Evolutionary conservation across 768 basidiomycete species (phyloP).

Genomic region (Pisolithus tinctorius): DNA sequence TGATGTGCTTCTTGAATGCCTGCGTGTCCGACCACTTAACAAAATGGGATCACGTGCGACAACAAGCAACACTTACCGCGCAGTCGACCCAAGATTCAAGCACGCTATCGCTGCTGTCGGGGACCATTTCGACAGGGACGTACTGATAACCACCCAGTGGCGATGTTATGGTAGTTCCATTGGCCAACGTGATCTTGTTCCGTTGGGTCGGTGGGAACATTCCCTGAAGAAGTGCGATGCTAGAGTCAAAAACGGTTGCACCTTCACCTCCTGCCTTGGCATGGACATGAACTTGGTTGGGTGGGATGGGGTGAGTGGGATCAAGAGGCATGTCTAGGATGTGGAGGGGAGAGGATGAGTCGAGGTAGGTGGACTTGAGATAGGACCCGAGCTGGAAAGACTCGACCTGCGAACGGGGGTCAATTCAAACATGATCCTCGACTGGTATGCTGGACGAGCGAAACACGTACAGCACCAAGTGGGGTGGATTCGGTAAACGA

Average conservation of each 20-base stretch:
- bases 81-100: conserved; percentile 73
- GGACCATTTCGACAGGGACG: conserved; percentile 60
- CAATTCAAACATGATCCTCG: no score
- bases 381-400: conserved; percentile 56
- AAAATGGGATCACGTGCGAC: conserved; percentile 35
- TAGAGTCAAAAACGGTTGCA: conserved; percentile 74
- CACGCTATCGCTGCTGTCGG: conserved; percentile 54
- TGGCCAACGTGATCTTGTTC: conserved; percentile 69
- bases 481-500: conserved; percentile 66
- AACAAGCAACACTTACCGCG: conserved; percentile 31
- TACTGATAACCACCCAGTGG: conserved; percentile 88
- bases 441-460: neutral
- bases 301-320: conserved; percentile 49
- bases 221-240: conserved; percentile 77
- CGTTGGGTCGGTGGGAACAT: conserved; percentile 70
- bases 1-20: conserved; percentile 63
- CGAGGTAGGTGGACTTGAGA: conserved; percentile 62
- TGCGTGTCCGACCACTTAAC: conserved; percentile 17
- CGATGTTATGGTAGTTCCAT: conserved; percentile 62
- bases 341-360: conserved; percentile 56
- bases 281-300: conserved; percentile 63
- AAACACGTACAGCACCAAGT: conserved; percentile 55
- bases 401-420: conserved; percentile 40
- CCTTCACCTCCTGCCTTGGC: conserved; percentile 82
- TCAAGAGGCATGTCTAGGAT: conserved; percentile 64